Evolutionary conservation across 2,329 filamentous ascomycete species (phyloP), one percentile per base, ranked within the genome.

Genomic region (Bipolaris gigantea): DNA sequence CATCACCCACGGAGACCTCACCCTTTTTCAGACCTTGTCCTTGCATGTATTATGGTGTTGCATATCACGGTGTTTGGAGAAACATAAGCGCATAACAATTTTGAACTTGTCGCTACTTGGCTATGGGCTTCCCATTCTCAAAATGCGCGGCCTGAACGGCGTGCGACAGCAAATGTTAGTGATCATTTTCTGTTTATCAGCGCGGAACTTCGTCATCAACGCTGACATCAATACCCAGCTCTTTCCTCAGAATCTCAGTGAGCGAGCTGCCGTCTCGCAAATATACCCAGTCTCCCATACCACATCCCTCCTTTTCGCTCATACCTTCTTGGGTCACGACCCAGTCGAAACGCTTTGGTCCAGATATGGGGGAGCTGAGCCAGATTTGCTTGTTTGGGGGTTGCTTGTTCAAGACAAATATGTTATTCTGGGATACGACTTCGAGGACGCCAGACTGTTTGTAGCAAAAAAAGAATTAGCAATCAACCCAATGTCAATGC

Each of bases 371-470:
- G 39, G 91, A 96, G 34, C 90, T 94, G 41, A 97, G 85, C 94
- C 94, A 99, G 71, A 99, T 96, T 69, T 88, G 94, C 80, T 92
- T 94, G 81, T 97, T 97, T 18, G 93, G 92, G 0, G 94, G 94
- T 75, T 99, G 94, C 77, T 99, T 99, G 84, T 99, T 99, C 77
- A 99, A 83, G 56, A 99, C 90, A 72, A 95, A 99, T 27, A 85
- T 93, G 58, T 66, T 53, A 58, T 92, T 92, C 46, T 85, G 80
- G 11, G 81, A 79, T 1, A 85, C 84, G 64, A 97, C 81, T 59
- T 87, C 92, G 64, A 97, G 82, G 51, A 97, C 92, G 50, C 94
- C 93, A 49, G 90, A 84, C 92, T 97, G 32, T 49, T 49, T 19
- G 66, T 19, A n/a, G 9, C 21, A n/a, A 9, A 34, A 7, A 48